Evolutionary conservation across 768 basidiomycete species (phyloP).

Genomic region (Kwoniella europaea): DNA sequence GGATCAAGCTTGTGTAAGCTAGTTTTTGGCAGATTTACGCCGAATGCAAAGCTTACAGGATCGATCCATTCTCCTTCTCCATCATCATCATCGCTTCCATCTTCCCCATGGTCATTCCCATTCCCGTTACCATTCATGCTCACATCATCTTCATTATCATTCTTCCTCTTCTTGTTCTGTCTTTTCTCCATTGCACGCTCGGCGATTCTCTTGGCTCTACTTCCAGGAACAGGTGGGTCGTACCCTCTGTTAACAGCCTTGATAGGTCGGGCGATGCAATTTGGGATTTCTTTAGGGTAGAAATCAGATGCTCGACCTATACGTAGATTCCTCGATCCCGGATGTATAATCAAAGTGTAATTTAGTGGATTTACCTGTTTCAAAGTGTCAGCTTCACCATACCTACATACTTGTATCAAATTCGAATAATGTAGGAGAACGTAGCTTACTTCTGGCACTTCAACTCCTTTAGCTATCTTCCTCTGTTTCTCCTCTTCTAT

Average conservation of each 20-base stretch:
- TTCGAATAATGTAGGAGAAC: neutral
- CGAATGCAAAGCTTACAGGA: constrained; percentile 24
- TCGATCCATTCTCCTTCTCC: constrained; percentile 21
- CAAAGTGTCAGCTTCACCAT: neutral
- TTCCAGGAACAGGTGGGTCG: constrained; percentile 39
- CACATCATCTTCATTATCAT: constrained; percentile 20
- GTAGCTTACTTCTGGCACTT: constrained; percentile 26
- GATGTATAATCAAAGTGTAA: constrained; percentile 58
- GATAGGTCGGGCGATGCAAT: constrained; percentile 52
- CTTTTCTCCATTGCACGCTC: constrained; percentile 21
- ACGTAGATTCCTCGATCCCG: constrained; percentile 58
- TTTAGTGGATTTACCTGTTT: constrained; percentile 34
- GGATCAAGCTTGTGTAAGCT: neutral
- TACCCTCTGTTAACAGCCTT: constrained; percentile 17
- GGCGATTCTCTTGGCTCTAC: constrained; percentile 34
- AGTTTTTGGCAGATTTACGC: neutral
- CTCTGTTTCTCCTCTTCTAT: constrained; percentile 29
- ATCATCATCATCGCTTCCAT: constrained; percentile 27
- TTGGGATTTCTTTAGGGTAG: constrained; percentile 54
- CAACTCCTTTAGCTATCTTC: constrained; percentile 22
- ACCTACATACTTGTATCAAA: no score
- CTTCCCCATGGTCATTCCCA: constrained; percentile 22
- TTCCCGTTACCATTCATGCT: constrained; percentile 16
- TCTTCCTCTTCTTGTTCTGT: constrained; percentile 29
- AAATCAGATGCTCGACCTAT: constrained; percentile 59